A percentile compares a stretch with the other conserved stretches of the same genome.
These are phyloP conservation scores for Ceratonia siliqua DNA, from an alignment of 306 rosid species.

Conservation along the genomic window DNA sequence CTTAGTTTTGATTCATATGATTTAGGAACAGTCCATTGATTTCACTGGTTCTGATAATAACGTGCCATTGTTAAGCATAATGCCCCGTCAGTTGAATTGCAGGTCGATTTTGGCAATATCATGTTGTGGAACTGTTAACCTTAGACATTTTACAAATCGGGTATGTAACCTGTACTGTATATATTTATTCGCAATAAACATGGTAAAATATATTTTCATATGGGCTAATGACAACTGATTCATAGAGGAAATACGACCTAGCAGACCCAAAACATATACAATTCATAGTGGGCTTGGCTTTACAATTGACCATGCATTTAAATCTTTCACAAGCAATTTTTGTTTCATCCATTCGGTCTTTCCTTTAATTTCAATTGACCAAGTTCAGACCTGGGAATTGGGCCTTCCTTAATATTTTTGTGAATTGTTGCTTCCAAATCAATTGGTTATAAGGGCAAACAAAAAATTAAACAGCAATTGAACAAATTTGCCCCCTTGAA, in stretches of 20 bases:
- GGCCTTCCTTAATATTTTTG: background rate
- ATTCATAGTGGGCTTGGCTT: constrained; percentile 9
- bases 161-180: constrained; percentile 34
- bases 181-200: background rate
- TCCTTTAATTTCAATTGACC: background rate
- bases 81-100: constrained; percentile 25
- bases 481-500: background rate
- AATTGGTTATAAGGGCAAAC: background rate
- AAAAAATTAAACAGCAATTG: background rate
- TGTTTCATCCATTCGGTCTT: constrained; percentile 13
- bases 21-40: background rate
- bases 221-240: background rate
- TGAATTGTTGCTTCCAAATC: background rate
- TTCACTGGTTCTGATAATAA: background rate
- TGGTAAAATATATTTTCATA: constrained; percentile 1
- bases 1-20: background rate
- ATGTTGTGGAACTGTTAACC: constrained; percentile 55
- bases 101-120: constrained; percentile 76
- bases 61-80: constrained; percentile 22
- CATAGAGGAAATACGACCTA: background rate
- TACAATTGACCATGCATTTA: background rate
- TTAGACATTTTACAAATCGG: constrained; percentile 58
- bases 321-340: background rate
- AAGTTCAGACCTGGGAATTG: background rate
- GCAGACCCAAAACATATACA: background rate